phyloP scores from a whole-genome alignment of 192 early-diverging fungal genomes.

The Coemansia umbellata region DNA sequence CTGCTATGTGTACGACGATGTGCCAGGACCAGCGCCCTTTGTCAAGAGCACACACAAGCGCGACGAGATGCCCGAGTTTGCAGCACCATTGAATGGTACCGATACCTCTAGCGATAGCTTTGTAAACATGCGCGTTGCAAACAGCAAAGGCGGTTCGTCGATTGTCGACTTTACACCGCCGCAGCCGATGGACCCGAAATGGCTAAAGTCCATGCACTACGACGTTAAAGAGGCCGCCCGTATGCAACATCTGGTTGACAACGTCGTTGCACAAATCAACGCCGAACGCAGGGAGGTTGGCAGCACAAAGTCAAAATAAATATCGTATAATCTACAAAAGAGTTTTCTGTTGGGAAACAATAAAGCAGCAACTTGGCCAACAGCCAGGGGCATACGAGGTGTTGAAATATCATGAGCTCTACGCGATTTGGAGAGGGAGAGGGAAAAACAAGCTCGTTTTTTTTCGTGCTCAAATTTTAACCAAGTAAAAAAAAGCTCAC shows the following conservation, averaged over 20 bases:
- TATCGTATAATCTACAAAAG: too few relatives aligned
- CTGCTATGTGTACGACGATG: constrained; percentile 51
- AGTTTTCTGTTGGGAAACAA: too few relatives aligned
- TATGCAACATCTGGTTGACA: constrained; percentile 42
- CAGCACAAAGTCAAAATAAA: too few relatives aligned
- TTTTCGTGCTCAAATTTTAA: too few relatives aligned
- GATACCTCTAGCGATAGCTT: neutral
- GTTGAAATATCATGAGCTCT: too few relatives aligned
- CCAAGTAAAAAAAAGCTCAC: too few relatives aligned
- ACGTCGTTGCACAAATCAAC: constrained; percentile 48
- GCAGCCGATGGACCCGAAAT: constrained; percentile 25
- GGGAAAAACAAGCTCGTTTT: too few relatives aligned
- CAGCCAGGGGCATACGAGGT: too few relatives aligned
- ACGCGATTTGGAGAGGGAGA: too few relatives aligned
- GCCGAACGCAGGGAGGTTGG: constrained; percentile 41
- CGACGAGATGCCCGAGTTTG: neutral
- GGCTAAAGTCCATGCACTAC: constrained; percentile 33
- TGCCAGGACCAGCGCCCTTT: constrained; percentile 29
- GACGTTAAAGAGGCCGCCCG: constrained; percentile 42
- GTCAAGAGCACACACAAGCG: constrained; percentile 5
- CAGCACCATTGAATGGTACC: neutral
- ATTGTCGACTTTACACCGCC: constrained; percentile 37
- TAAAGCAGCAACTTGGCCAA: too few relatives aligned
- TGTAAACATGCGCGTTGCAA: neutral
- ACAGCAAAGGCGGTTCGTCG: neutral